Evolutionary conservation across 805 yeast genomes (phyloP).

Genomic region (Cephaloascus fragrans): DNA sequence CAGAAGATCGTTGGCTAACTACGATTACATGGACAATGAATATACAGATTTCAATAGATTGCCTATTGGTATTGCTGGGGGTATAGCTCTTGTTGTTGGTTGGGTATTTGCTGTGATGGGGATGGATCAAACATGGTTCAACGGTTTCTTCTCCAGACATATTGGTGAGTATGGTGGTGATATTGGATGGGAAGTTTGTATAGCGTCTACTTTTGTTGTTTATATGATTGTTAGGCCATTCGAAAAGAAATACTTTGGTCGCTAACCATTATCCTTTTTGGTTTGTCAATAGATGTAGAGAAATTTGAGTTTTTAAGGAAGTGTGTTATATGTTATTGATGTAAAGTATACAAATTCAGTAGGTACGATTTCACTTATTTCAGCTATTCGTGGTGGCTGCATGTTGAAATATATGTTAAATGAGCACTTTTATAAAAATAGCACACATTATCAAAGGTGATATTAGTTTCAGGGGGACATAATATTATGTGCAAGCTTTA

Average conservation of each 20-base stretch:
- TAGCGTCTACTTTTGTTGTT: constrained; percentile 17
- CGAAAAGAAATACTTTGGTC: constrained; percentile 19
- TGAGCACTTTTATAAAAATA: too few species aligned
- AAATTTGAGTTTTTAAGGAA: too few species aligned
- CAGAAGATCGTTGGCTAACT: constrained; percentile 15
- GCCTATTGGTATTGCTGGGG: constrained; percentile 21
- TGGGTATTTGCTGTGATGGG: constrained; percentile 20
- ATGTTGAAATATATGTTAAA: too few species aligned
- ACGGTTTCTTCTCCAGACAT: constrained; percentile 17
- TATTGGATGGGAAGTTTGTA: constrained; percentile 19
- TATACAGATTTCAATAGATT: constrained; percentile 11
- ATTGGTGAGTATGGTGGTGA: constrained; percentile 18
- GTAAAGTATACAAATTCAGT: too few species aligned
- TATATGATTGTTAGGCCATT: constrained; percentile 17
- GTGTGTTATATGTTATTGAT: too few species aligned
- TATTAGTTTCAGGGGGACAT: too few species aligned
- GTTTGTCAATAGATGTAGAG: too few species aligned
- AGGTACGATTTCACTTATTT: too few species aligned
- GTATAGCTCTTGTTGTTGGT: constrained; percentile 18
- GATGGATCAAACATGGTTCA: constrained; percentile 24
- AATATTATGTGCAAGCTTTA: too few species aligned
- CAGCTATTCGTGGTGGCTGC: too few species aligned
- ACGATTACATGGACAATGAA: constrained; percentile 15
- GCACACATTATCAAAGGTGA: too few species aligned
- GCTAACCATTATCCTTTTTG: constrained; percentile 6